Base-by-base conservation (phyloP, 2,329 filamentous ascomycete genomes). In the Diaporthe ampelina region DNA sequence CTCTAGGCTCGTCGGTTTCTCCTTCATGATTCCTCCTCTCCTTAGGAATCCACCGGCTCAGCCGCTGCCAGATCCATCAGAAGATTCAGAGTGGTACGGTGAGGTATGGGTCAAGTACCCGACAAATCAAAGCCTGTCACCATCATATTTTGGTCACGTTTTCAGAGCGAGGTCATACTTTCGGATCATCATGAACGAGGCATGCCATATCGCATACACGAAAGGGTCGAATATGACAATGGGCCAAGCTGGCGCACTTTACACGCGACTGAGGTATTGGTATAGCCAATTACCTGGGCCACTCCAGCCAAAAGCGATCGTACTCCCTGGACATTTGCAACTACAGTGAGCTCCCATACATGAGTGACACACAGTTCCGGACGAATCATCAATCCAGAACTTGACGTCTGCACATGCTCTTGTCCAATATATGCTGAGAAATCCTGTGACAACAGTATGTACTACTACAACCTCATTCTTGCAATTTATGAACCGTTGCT, bases 401-500 rank as follows among this genome's bases (percentile, higher is more conserved):
- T 29, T 21, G 9, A 21, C 19, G 13, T 6, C 11, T 17, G 10
- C 35, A 32, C 4, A 6, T 7, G 9, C 13, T 19, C 2, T 26
- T 4, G 17, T 29, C 37, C 8, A 11, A 43, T 4, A 11, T 48
- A 21, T 32, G 40, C 40, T 48, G 48, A 63, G 4, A 21, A 13
- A 3, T 21, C 11, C n/a, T 10, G 8, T 26, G 5, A 45, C 17
- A 15, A 43, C 37, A 63, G 59, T 17, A 63, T 63, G 40, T 63
- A 63, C 40, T 63, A 63, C 19, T 19, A 63, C 26, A 45, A 63
- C 10, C 59, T 63, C 13, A 45, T 63, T 8, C 8, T 63, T 13
- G 19, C 59, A 24, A 63, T 63, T 21, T 82, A 77, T 50, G 79
- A 81, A 35, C 79, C 80, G 0, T 67, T 82, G 7, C 48, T 76